phyloP scores from a whole-genome alignment of 495 filamentous ascomycete species.

The Hypoxylon subgilvum region DNA sequence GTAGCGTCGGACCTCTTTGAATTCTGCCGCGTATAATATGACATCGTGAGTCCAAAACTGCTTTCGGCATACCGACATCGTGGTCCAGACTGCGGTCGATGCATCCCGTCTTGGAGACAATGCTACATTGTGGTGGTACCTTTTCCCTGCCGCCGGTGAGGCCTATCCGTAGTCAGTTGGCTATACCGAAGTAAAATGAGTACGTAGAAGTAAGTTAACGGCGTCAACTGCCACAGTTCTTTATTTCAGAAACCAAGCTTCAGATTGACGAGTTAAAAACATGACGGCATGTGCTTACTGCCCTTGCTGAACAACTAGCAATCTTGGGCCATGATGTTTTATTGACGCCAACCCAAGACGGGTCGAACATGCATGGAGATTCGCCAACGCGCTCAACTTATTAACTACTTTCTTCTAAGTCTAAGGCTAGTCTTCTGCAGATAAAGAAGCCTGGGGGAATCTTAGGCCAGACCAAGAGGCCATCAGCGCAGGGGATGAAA shows the following conservation, averaged over 20 bases:
- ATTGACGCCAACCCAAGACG: constrained; percentile 4
- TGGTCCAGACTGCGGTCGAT: constrained; percentile 41
- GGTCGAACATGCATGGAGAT: constrained; percentile 2
- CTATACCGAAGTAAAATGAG: not conserved
- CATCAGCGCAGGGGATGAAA: constrained; percentile 15
- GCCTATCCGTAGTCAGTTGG: not conserved
- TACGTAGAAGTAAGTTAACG: constrained; percentile 7
- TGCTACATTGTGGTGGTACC: constrained; percentile 23
- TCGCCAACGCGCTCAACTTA: not conserved
- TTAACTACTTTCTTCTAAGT: constrained; percentile 1
- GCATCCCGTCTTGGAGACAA: constrained; percentile 30
- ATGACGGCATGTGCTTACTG: constrained; percentile 28
- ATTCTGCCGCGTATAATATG: constrained; percentile 28
- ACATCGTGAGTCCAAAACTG: constrained; percentile 26
- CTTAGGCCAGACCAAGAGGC: constrained; percentile 4
- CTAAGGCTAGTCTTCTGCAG: constrained; percentile 2
- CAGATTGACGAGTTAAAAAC: constrained; percentile 14
- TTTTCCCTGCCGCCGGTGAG: constrained; percentile 15
- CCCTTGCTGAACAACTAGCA: constrained; percentile 7
- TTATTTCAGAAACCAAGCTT: constrained; percentile 7
- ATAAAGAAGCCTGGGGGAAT: not conserved
- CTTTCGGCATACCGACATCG: constrained; percentile 25
- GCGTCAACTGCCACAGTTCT: constrained; percentile 11
- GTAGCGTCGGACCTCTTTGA: constrained; percentile 18
- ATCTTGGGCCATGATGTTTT: not conserved